Evolutionary conservation across 129 eudicot genomes (phyloP).

Genomic region (Gnaphalium uliginosum): DNA sequence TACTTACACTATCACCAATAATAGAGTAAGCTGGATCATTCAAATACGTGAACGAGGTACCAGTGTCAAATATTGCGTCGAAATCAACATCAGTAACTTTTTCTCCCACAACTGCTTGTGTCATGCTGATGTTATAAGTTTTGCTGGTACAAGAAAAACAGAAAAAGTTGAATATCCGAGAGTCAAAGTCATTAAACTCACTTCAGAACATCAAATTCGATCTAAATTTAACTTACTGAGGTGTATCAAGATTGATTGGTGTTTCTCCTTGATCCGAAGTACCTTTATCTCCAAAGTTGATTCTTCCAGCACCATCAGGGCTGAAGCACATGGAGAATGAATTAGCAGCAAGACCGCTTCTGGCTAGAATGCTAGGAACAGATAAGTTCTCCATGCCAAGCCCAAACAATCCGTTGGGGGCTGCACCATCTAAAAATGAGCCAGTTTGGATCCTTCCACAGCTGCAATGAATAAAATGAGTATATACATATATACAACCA

Average conservation of each 20-base stretch:
- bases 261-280: constrained; percentile 77
- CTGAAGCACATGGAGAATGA: constrained; percentile 96
- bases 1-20: constrained; percentile 65
- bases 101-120: constrained; percentile 54
- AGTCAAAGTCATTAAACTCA: constrained; percentile 8
- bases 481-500: not conserved
- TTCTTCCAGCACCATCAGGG: constrained; percentile 70
- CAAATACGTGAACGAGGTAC: constrained; percentile 85
- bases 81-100: constrained; percentile 53
- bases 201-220: not conserved
- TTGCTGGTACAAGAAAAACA: constrained; percentile 49
- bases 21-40: constrained; percentile 73
- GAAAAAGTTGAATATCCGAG: not conserved
- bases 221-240: constrained; percentile 50
- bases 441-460: constrained; percentile 90
- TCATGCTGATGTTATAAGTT: constrained; percentile 74
- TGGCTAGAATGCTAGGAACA: constrained; percentile 89
- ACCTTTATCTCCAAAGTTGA: constrained; percentile 89
- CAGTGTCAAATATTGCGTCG: constrained; percentile 83
- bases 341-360: constrained; percentile 74
- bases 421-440: constrained; percentile 82
- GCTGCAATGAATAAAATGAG: constrained; percentile 41
- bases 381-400: constrained; percentile 74
- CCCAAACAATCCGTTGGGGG: constrained; percentile 92
- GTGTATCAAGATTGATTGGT: constrained; percentile 54